Percentiles rank a stretch among this genome's conserved stretches.
Evolutionary conservation across 2,329 filamentous ascomycete species (phyloP).

Genomic region (Diaporthe ilicicola): DNA sequence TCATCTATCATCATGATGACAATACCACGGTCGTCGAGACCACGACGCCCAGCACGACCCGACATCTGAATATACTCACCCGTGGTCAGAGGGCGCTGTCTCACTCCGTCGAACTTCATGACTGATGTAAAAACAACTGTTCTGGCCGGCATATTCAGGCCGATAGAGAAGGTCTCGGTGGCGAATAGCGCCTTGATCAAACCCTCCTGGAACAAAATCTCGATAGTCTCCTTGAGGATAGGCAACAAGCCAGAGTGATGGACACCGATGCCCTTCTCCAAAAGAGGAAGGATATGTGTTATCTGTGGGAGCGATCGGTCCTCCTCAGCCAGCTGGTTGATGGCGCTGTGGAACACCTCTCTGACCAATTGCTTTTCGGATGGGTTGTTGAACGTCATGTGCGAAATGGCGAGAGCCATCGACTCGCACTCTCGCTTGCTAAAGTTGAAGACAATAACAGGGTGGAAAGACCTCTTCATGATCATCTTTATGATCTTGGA

Average conservation of each 20-base stretch:
- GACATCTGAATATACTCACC: constrained; percentile 99
- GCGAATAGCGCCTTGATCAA: constrained; percentile 98
- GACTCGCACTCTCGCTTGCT: constrained; percentile 97
- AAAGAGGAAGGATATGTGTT: constrained; percentile 84
- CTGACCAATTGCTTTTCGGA: constrained; percentile 94
- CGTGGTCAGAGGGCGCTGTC: constrained; percentile 84
- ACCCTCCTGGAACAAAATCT: constrained; percentile 98
- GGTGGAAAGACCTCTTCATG: constrained; percentile 96
- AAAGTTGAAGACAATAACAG: constrained; percentile 99
- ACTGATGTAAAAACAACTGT: constrained; percentile 99
- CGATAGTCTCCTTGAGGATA: constrained; percentile 97
- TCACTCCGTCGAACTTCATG: constrained; percentile 89
- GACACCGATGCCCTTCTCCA: constrained; percentile 92
- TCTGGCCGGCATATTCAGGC: constrained; percentile 98
- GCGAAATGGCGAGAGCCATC: constrained; percentile 85
- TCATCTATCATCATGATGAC: constrained; percentile 99
- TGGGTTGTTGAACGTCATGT: constrained; percentile 93
- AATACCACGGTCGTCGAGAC: constrained; percentile 95
- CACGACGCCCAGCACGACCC: constrained; percentile 93
- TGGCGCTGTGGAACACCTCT: constrained; percentile 92
- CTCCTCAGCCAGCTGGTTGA: constrained; percentile 90
- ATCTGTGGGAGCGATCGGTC: constrained; percentile 92
- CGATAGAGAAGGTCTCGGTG: constrained; percentile 98
- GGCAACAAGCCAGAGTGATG: constrained; percentile 96
- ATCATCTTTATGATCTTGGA: constrained; percentile 99